Evolutionary conservation across 2,329 filamentous ascomycete genomes (phyloP), one percentile per base, ranked within the genome.

Genomic region (Verticillium dahliae): DNA sequence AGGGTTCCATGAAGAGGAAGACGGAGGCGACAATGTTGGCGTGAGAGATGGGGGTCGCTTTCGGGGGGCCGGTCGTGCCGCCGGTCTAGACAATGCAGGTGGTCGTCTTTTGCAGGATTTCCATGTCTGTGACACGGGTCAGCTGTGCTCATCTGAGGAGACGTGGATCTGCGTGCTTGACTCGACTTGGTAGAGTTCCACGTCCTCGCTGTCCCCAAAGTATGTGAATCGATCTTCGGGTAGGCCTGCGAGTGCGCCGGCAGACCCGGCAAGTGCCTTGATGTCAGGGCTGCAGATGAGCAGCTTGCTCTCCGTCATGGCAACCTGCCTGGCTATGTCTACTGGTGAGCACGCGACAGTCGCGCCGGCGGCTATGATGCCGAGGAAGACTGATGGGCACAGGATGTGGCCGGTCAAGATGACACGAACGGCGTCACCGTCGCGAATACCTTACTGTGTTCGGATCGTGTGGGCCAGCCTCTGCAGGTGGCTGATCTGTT

Each of bases 401-500:
- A 85, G 74, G 56, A 80, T 79, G 65, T 87, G 81, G 1, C 85
- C 85, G 0, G 80, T 80, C 1, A 81, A 84, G 34, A 87, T 79
- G 18, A 80, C 77, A 4, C 85, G 80, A 14, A 86, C 81, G 4
- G 86, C 79, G 65, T 86, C 81, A 14, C 63, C 63, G 7, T 56
- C 56, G 59, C 77, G 76, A 55, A 88, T 79, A 14, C 76, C 77
- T 64, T 82, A 87, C 27, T 37, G 79, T 33, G 73, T 62, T 13
- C 85, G 80, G 1, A 89, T 75, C 15, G 83, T 80, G 65, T 84
- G 74, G 4, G 84, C 85, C 18, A 85, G 78, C 3, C 80, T 77
- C 64, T 82, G 78, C 10, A 81, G 79, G 11, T 84, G 73, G 10
- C 69, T 67, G 4, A 81, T 79, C 2, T 81, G 75, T 35, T 78